Evolutionary conservation across 345 rosid genomes (phyloP).

Genomic region (Eutrema japonicum): DNA sequence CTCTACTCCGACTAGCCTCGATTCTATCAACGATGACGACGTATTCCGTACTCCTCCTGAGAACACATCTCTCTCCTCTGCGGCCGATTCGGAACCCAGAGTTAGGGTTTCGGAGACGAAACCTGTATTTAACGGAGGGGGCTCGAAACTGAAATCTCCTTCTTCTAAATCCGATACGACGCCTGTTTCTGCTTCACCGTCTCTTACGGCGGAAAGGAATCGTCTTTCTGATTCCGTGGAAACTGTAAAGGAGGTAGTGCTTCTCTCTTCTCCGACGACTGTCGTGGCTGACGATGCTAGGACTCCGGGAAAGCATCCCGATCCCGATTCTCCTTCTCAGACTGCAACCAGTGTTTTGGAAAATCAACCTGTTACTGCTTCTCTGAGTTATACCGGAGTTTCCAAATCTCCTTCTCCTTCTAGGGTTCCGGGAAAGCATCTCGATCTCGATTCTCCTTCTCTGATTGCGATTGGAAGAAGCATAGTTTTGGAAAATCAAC

Average conservation of each 20-base stretch:
- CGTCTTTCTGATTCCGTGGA: neutral
- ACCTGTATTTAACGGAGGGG: too few species aligned
- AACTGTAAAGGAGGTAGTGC: neutral
- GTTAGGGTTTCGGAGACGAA: slow-evolving; percentile 16
- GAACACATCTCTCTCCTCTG: slow-evolving; percentile 36
- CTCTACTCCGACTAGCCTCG: slow-evolving; percentile 26
- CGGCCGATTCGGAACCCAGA: slow-evolving; percentile 20
- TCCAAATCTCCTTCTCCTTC: neutral
- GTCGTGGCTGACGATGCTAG: neutral
- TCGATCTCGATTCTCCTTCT: neutral
- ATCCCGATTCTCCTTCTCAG: neutral
- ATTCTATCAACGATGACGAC: slow-evolving; percentile 32
- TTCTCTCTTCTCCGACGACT: slow-evolving; percentile 24
- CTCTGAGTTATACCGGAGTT: neutral
- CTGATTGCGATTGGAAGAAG: neutral
- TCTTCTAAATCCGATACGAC: neutral
- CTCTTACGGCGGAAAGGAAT: neutral
- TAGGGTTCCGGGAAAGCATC: neutral
- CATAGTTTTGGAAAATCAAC: neutral
- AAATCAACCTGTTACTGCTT: neutral
- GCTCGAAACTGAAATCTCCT: slow-evolving; percentile 12
- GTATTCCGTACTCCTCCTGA: slow-evolving; percentile 43
- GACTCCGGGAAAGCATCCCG: neutral
- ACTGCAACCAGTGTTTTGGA: neutral
- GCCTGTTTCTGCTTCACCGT: slow-evolving; percentile 3